Evolutionary conservation across 2,329 filamentous ascomycete genomes (phyloP).

Genomic region (Colletotrichum nymphaeae): DNA sequence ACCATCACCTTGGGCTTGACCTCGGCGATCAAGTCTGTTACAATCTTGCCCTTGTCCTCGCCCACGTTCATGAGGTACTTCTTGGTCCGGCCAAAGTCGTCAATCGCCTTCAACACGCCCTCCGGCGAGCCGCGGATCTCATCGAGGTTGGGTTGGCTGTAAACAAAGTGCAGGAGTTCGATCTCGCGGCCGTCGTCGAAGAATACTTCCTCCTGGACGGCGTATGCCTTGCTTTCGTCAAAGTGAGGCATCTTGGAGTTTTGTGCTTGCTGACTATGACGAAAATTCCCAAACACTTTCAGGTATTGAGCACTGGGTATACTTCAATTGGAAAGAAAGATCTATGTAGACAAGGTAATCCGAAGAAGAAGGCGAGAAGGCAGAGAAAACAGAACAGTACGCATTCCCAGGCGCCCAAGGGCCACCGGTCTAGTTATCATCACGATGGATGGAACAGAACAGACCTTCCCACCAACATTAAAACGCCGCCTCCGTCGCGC

Average conservation of each 20-base stretch:
- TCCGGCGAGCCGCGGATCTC: constrained; percentile 72
- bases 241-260: constrained; percentile 41
- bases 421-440: constrained; percentile 7
- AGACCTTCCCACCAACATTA: constrained; percentile 11
- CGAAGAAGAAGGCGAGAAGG: background rate
- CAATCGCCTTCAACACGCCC: constrained; percentile 75
- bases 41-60: constrained; percentile 77
- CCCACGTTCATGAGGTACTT: constrained; percentile 87
- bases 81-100: constrained; percentile 70
- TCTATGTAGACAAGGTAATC: background rate
- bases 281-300: too few relatives aligned
- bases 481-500: constrained; percentile 35
- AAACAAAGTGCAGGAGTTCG: constrained; percentile 77
- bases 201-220: constrained; percentile 55
- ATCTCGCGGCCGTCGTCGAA: constrained; percentile 80
- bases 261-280: too few relatives aligned
- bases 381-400: background rate
- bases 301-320: too few relatives aligned
- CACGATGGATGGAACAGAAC: constrained; percentile 10
- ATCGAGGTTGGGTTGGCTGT: constrained; percentile 69
- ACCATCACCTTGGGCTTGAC: constrained; percentile 76
- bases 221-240: constrained; percentile 52
- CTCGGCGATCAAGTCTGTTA: constrained; percentile 75
- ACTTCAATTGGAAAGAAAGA: background rate
- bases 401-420: background rate